Evolutionary conservation across 768 basidiomycete genomes (phyloP).

Genomic region (Floccularia luteovirens): DNA sequence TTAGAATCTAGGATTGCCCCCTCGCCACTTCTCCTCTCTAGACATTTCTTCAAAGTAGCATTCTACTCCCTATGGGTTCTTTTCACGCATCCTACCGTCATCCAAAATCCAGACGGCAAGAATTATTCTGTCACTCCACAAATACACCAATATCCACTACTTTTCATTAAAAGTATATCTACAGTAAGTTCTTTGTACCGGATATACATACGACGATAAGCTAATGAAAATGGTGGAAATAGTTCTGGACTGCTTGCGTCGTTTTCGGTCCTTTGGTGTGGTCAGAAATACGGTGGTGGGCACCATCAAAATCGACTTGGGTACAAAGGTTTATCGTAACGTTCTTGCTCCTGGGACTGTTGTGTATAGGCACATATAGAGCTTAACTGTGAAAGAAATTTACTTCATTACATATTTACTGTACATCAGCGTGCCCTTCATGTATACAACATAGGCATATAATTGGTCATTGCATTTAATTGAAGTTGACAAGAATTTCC

Average conservation of each 20-base stretch:
- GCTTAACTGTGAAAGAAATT: no score
- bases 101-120: conserved; percentile 15
- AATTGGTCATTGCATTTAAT: no score
- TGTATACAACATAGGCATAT: no score
- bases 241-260: conserved; percentile 91
- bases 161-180: conserved; percentile 51
- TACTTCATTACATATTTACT: no score
- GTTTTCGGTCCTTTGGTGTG: conserved; percentile 86
- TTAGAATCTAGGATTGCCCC: conserved; percentile 69
- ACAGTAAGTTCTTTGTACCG: conserved; percentile 52
- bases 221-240: conserved; percentile 5
- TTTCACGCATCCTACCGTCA: conserved; percentile 48
- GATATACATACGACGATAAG: background rate
- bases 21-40: conserved; percentile 72
- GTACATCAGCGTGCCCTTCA: no score
- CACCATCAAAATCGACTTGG: conserved; percentile 14
- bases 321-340: background rate
- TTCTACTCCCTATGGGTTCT: conserved; percentile 91
- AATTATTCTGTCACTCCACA: conserved; percentile 37
- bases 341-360: no score
- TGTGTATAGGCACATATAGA: no score
- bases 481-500: no score
- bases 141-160: conserved; percentile 58
- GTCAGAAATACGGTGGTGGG: conserved; percentile 80
- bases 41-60: conserved; percentile 94